Base-by-base conservation (phyloP, 1,284 basidiomycete species). In the Tilletia indica region DNA sequence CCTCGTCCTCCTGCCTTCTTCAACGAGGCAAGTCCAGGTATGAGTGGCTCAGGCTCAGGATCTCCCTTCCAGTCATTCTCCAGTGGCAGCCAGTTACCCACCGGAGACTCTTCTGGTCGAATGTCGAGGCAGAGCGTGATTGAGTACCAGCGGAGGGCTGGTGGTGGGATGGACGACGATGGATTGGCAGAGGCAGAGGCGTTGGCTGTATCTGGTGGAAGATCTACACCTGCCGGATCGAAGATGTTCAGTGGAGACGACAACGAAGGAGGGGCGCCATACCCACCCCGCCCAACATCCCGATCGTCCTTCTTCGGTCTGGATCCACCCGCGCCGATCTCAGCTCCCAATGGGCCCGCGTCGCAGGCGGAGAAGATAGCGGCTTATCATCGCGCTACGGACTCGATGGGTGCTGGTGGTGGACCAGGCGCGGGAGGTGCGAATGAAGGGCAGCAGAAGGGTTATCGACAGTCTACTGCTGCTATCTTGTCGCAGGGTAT, bases 301-400 rank as follows among this genome's bases (percentile, higher is more conserved):
- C 58, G 58, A 31, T 63, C 58, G 2, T 63, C 58, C 36, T 38
- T 63, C 58, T 63, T 63, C 31, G 58, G 58, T 31, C 25, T 38
- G 19, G 58, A 63, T 0, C 9, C 51, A 4, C 11, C 51, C 5
- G 51, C 51, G 1, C 51, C 42, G 6, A 12, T 19, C 6, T 11
- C 51, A 19, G 16, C 51, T 9, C 8, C 6, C 1, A 45, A 45
- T 3, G 42, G 42, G 42, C 42, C 42, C 42, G 51, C 58, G 19
- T 34, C 58, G 6, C 58, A 36, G 31, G 58, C 58, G 14, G 58
- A 63, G 36, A n/a, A 38, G 25, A 63, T 63, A 2, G 58, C 58
- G 6, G 58, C 58, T 31, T 63, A 63, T 63, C 58, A 63, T 63
- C 58, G 58, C 36, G 5, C 25, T 8, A 45, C 42, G 42, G 42